Conservation (phyloP, 139 green algal genomes). For the Coelastrella sp. region DNA sequence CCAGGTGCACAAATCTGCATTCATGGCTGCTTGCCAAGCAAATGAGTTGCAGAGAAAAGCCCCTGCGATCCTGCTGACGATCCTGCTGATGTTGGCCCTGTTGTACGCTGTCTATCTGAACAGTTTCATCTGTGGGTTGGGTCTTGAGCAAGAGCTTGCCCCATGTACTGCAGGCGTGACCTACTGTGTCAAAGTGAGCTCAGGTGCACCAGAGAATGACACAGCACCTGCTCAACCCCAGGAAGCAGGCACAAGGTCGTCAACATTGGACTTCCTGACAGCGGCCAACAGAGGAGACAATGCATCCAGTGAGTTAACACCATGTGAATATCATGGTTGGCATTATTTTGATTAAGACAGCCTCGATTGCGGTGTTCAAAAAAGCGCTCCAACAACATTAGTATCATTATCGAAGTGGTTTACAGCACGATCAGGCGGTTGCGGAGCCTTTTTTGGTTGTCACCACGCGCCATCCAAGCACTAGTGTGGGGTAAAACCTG, state of each 20-base stretch:
- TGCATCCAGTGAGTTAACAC: neutral
- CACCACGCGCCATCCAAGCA: too few relatives aligned
- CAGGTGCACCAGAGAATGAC: neutral
- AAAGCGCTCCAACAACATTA: too few relatives aligned
- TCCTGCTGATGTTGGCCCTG: neutral
- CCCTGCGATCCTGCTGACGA: neutral
- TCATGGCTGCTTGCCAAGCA: neutral
- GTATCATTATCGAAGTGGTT: too few relatives aligned
- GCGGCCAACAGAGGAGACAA: neutral
- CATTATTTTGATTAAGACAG: too few relatives aligned
- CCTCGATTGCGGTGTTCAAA: too few relatives aligned
- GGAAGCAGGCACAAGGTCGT: neutral
- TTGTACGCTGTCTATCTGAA: neutral
- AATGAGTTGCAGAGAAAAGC: neutral
- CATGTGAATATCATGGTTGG: too few relatives aligned
- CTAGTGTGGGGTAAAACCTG: too few relatives aligned
- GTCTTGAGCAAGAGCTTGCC: neutral
- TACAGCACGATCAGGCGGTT: too few relatives aligned
- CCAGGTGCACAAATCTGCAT: neutral
- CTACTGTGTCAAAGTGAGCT: slow-evolving; percentile 11
- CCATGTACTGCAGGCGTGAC: neutral
- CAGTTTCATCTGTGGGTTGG: neutral
- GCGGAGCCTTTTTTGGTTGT: too few relatives aligned
- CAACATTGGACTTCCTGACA: neutral
- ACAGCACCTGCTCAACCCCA: neutral